Base-by-base conservation (phyloP, 23 red algal genomes). In the Gracilaria domingensis region DNA sequence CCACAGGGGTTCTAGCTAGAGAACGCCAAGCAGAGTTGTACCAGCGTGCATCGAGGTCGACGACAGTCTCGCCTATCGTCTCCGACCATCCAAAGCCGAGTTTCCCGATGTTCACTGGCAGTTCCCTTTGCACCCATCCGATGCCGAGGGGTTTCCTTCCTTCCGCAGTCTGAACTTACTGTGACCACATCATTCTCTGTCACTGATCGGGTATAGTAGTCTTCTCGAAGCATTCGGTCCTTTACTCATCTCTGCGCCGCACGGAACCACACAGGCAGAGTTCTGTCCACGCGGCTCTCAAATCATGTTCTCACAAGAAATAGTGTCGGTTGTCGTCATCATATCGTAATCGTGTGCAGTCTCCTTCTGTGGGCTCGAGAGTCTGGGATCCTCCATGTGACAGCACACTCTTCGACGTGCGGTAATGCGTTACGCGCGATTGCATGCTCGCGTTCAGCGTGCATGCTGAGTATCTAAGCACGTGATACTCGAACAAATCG, bases 41-140 rank as follows among this genome's bases (percentile, higher is more conserved):
- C 96, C 96, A 98, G 47, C 96, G 69, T 45, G 87, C 83, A 73
- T 94, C 91, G 18, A 98, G 79, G 50, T 98, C 96, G 37, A 98
- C 92, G 44, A 87, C 83, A 17, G 96, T 98, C 76, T 98, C 96
- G 14, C 96, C 96, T 93, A 98, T 95, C 0, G 79, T 51, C 56
- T 95, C 91, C 5, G 86, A 92, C 88, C 91, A 90, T 0, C 96
- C 88, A 73, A 98, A 62, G 53, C 96, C 96, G 36, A 93, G 57
- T 33, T 83, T 84, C 8, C 96, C 93, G 24, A 88, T 79, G 35
- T 97, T 97, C 28, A 98, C 80, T 26, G 88, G 92, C 12, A 98
- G 70, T 54, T 97, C 86, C 6, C 57, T 37, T n/a, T 70, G 61
- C 74, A 85, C 83, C 28, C 75, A 70, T 16, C 70, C 85, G 50